A percentile compares a stretch with the other conserved stretches of the same genome.
These are phyloP conservation scores for Aspergillus sp. DNA, from an alignment of 2,329 filamentous ascomycete genomes.

Conservation along the genomic window DNA sequence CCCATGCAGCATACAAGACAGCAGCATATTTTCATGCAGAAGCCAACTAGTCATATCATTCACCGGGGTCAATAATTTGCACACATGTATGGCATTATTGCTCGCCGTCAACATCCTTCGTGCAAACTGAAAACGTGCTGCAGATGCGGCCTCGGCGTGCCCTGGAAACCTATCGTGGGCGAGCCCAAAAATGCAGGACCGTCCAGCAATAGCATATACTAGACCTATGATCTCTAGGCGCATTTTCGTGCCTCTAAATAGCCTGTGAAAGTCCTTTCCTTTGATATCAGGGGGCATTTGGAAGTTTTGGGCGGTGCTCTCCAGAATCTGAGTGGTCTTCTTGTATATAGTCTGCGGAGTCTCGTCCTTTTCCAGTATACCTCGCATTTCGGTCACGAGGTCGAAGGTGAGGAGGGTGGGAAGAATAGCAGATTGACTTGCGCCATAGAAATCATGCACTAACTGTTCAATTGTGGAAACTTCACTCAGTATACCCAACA, in stretches of 20 bases:
- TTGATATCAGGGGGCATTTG: constrained; percentile 22
- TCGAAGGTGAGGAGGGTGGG: constrained; percentile 36
- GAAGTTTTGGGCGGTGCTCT: constrained; percentile 27
- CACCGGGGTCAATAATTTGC: constrained; percentile 36
- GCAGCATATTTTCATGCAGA: constrained; percentile 35
- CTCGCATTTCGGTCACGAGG: constrained; percentile 26
- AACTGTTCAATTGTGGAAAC: constrained; percentile 17
- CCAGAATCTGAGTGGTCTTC: constrained; percentile 19
- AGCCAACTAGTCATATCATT: constrained; percentile 39
- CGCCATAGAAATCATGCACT: constrained; percentile 11
- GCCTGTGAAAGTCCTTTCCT: constrained; percentile 36
- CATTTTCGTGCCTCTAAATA: constrained; percentile 39
- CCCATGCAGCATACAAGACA: constrained; percentile 37
- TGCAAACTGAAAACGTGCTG: constrained; percentile 19
- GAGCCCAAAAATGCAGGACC: constrained; percentile 23
- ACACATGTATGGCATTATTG: constrained; percentile 38
- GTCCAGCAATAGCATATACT: constrained; percentile 39
- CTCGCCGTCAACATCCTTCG: constrained; percentile 32
- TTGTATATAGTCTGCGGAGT: background rate
- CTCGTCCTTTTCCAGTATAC: constrained; percentile 9
- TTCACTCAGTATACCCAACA: constrained; percentile 18
- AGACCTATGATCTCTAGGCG: constrained; percentile 42
- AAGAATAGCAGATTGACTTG: constrained; percentile 16
- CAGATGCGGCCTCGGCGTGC: background rate
- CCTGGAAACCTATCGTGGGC: constrained; percentile 15